phyloP scores from a whole-genome alignment of 73 alveolate species.

The Paraurostyla sp. region DNA sequence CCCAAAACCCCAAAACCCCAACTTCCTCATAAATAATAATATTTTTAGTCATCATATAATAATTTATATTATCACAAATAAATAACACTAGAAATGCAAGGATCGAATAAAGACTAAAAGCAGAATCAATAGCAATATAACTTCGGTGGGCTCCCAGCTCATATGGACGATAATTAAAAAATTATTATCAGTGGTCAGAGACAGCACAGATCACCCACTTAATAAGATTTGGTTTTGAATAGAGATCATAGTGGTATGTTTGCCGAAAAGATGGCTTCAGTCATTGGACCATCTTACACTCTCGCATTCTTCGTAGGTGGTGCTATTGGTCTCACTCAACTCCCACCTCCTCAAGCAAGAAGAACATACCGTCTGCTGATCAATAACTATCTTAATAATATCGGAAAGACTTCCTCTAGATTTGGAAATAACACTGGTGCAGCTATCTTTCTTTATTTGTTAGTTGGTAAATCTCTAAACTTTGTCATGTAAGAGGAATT shows the following conservation, averaged over 20 bases:
- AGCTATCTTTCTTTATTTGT: slow-evolving; percentile 59
- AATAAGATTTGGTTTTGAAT: background rate
- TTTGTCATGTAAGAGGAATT: slow-evolving; percentile 66
- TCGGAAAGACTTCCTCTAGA: slow-evolving; percentile 73
- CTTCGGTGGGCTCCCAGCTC: slow-evolving; percentile 48
- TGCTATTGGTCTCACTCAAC: slow-evolving; percentile 46
- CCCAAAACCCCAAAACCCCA: too few relatives aligned
- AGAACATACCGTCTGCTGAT: slow-evolving; percentile 55
- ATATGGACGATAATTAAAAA: slow-evolving; percentile 38
- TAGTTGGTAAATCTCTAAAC: slow-evolving; percentile 67
- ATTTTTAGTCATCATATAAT: too few relatives aligned
- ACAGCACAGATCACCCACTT: background rate
- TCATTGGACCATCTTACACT: slow-evolving; percentile 71
- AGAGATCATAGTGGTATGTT: slow-evolving; percentile 56
- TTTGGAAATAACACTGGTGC: slow-evolving; percentile 69
- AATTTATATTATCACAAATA: background rate
- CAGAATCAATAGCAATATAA: background rate
- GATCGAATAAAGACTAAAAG: background rate
- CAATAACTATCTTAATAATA: slow-evolving; percentile 63
- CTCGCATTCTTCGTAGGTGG: slow-evolving; percentile 66
- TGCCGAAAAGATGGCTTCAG: slow-evolving; percentile 69
- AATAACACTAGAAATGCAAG: background rate
- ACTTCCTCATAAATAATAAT: too few relatives aligned
- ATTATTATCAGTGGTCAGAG: slow-evolving; percentile 22
- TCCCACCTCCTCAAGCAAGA: slow-evolving; percentile 68